Base-by-base conservation (phyloP, 495 filamentous ascomycete genomes). In the Penicillium samsonianum region DNA sequence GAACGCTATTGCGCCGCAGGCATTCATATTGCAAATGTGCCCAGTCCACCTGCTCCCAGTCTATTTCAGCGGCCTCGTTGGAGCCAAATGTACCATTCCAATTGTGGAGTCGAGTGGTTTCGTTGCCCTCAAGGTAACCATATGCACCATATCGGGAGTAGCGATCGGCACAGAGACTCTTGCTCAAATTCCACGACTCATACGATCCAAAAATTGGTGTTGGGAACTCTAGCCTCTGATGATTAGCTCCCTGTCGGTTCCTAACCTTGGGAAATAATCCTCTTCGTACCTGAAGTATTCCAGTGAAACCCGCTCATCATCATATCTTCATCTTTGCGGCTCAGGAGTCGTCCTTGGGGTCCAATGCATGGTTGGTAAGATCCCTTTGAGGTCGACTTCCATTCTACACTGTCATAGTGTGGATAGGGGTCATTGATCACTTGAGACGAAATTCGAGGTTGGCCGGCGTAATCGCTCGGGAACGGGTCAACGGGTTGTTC, bases 41-140 rank as follows among this genome's bases (percentile, higher is more conserved):
- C 90, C 90, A 94, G 48, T 81, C 73, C 26, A 90, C 80, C 1
- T 70, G 70, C 19, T 84, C 75, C 88, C 87, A 92, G 17, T 86
- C 68, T 17, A 84, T 61, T 25, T 56, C 41, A 12, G 33, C 49
- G 12, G 55, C 41, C 5, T 55, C 17, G 9, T 42, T 41, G 14
- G 37, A 50, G 5, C 67, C 67, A 46, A 67, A 68, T 14, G 23
- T 14, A 11, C 25, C 17, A 3, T 47, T 9, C 35, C 19, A 33
- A 23, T 23, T 35, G 6, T 53, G 25, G 22, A 23, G 42, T 30
- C 5, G 25, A 11, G 26, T 25, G 14, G 17, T 50, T 6, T 43
- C 26, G 3, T 42, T 50, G 4, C 45, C 20, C 12, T 51, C 5
- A 2, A 17, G 19, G 26, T 45, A 55, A 8, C 80, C 79, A 59